Evolutionary conservation across 1,284 basidiomycete genomes (phyloP).

Genomic region (Earliella scabrosa): DNA sequence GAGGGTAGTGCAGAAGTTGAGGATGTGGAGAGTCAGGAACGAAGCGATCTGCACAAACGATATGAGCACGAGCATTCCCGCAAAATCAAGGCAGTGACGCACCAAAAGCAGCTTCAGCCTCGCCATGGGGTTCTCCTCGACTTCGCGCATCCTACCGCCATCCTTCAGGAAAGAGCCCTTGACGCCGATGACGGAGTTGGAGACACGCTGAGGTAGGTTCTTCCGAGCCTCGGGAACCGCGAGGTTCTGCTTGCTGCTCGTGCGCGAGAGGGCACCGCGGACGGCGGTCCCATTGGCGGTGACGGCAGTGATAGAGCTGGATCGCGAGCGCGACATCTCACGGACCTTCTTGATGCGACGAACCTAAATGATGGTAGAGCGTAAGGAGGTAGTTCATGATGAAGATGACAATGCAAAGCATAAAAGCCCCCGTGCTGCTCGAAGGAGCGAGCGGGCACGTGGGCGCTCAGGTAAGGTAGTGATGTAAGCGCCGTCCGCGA

Average conservation of each 20-base stretch:
- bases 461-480: slow-evolving; percentile 10
- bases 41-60: slow-evolving; percentile 88
- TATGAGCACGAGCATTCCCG: no score
- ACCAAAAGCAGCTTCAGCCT: slow-evolving; percentile 90
- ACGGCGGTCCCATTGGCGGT: slow-evolving; percentile 27
- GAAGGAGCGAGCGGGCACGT: neutral
- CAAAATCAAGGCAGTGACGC: no score
- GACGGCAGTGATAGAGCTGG: slow-evolving; percentile 31
- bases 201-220: slow-evolving; percentile 49
- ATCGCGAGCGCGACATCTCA: slow-evolving; percentile 34
- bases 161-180: slow-evolving; percentile 62
- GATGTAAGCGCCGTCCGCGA: neutral
- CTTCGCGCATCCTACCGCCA: slow-evolving; percentile 43
- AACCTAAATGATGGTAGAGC: slow-evolving; percentile 31
- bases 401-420: neutral
- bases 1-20: slow-evolving; percentile 94
- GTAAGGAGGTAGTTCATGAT: slow-evolving; percentile 9
- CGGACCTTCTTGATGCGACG: slow-evolving; percentile 43
- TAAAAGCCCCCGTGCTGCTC: neutral
- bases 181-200: slow-evolving; percentile 60
- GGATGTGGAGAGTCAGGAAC: slow-evolving; percentile 87
- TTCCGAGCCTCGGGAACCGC: slow-evolving; percentile 20
- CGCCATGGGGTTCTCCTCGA: slow-evolving; percentile 80
- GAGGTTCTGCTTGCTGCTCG: slow-evolving; percentile 17
- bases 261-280: slow-evolving; percentile 30